These are phyloP conservation scores for Aureobasidium zeae DNA, from an alignment of 2,329 filamentous ascomycete species.

Conservation along the genomic window DNA sequence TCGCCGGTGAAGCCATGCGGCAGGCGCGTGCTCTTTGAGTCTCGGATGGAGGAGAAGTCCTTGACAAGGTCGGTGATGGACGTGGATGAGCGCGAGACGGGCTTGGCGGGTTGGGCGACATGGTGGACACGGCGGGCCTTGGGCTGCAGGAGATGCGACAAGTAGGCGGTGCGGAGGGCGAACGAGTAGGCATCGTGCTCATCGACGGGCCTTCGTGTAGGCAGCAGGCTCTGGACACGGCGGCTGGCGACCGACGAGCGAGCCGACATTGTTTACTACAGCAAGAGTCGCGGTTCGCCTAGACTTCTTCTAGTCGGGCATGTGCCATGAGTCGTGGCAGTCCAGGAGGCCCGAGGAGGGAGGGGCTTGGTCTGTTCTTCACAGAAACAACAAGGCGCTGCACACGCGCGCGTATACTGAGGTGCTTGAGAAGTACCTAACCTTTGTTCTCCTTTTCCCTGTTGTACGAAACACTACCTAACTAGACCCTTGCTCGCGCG, in stretches of 20 bases:
- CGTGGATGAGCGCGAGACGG: slow-evolving; percentile 57
- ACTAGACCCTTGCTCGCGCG: too few species aligned
- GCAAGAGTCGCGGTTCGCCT: not conserved
- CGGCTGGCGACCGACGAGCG: slow-evolving; percentile 28
- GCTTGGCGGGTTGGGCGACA: slow-evolving; percentile 52
- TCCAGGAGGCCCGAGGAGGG: not conserved
- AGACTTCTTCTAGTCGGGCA: not conserved
- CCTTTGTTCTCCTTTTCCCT: too few species aligned
- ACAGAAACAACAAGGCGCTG: not conserved
- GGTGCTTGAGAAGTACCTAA: too few species aligned
- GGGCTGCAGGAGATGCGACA: slow-evolving; percentile 87
- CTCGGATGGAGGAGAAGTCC: slow-evolving; percentile 63
- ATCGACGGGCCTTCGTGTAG: slow-evolving; percentile 33
- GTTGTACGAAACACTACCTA: too few species aligned
- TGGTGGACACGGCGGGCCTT: slow-evolving; percentile 84
- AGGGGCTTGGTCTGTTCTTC: not conserved
- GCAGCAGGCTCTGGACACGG: slow-evolving; percentile 36
- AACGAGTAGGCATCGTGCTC: slow-evolving; percentile 82
- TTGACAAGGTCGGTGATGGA: slow-evolving; percentile 76
- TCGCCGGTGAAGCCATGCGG: slow-evolving; percentile 62
- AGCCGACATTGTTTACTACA: slow-evolving; percentile 22
- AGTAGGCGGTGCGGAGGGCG: slow-evolving; percentile 80
- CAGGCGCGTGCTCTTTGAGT: slow-evolving; percentile 61
- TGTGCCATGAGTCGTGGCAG: not conserved
- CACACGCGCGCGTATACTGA: not conserved